phyloP scores from a whole-genome alignment of 2,329 filamentous ascomycete species.

The Diaporthe nobilis region DNA sequence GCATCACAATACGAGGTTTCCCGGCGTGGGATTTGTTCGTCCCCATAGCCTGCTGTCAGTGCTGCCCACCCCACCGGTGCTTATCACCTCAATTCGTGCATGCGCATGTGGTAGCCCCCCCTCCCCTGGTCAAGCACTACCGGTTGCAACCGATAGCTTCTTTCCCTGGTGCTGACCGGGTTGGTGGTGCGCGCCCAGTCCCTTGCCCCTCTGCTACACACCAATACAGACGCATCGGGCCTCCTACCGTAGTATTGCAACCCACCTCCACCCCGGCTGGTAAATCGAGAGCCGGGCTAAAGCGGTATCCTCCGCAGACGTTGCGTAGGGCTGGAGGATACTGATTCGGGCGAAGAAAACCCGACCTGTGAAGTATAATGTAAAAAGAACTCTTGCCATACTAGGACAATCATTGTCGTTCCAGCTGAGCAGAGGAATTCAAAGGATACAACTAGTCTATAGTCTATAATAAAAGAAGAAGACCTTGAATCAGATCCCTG shows the following conservation, averaged over 20 bases:
- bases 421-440: too few species aligned
- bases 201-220: conserved; percentile 12
- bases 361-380: not conserved
- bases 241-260: not conserved
- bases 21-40: conserved; percentile 21
- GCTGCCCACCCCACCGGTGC: not conserved
- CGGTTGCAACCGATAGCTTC: conserved; percentile 5
- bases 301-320: too few species aligned
- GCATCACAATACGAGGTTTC: conserved; percentile 27
- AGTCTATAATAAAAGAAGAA: not conserved
- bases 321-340: too few species aligned
- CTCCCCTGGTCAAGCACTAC: not conserved
- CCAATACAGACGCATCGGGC: conserved; percentile 1
- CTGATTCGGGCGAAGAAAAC: too few species aligned
- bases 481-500: not conserved
- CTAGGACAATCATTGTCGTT: too few species aligned
- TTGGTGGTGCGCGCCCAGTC: not conserved
- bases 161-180: not conserved
- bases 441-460: too few species aligned
- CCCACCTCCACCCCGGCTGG: not conserved
- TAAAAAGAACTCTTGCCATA: not conserved
- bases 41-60: not conserved
- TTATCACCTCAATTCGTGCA: not conserved
- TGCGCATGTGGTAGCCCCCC: not conserved
- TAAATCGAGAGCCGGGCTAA: too few species aligned